Percentiles rank a stretch among this genome's conserved stretches.
Conservation (phyloP, 2,329 filamentous ascomycete species). For the Ilyonectria robusta region DNA sequence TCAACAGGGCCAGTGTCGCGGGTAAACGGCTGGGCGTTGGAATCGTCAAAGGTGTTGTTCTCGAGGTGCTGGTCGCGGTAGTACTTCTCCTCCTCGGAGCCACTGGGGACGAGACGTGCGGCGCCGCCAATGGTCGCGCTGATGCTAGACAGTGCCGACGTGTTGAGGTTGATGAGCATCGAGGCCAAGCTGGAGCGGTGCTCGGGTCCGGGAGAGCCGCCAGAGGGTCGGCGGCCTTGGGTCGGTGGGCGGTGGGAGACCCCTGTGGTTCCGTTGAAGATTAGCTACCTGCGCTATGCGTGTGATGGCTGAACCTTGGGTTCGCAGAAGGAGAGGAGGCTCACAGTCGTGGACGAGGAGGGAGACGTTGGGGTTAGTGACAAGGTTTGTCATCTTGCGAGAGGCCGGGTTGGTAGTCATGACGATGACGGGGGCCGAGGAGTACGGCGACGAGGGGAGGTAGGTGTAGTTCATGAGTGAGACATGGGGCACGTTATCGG, state of each 20-base stretch:
- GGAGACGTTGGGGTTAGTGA: slow-evolving; percentile 88
- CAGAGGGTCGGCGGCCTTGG: slow-evolving; percentile 70
- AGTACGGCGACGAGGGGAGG: slow-evolving; percentile 82
- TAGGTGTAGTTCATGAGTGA: slow-evolving; percentile 99
- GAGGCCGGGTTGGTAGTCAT: slow-evolving; percentile 90
- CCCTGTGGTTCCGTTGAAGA: slow-evolving; percentile 62
- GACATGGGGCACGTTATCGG: slow-evolving; percentile 87
- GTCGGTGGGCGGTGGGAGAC: slow-evolving; percentile 92
- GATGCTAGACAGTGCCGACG: slow-evolving; percentile 87
- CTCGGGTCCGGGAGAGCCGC: slow-evolving; percentile 75
- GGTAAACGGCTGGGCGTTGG: slow-evolving; percentile 53
- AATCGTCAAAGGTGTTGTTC: slow-evolving; percentile 89
- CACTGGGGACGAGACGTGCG: slow-evolving; percentile 79
- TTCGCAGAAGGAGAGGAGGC: slow-evolving; percentile 26
- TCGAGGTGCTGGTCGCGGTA: slow-evolving; percentile 88
- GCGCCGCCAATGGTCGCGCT: slow-evolving; percentile 94
- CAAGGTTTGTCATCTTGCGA: slow-evolving; percentile 85
- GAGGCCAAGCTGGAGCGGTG: slow-evolving; percentile 82
- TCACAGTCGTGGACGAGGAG: slow-evolving; percentile 94
- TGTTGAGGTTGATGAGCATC: slow-evolving; percentile 92
- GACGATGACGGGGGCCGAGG: slow-evolving; percentile 85
- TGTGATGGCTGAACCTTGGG: background rate
- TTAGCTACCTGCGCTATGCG: slow-evolving; percentile 12
- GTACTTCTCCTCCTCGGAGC: slow-evolving; percentile 86
- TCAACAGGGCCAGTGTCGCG: slow-evolving; percentile 56